Conservation (phyloP, 2,329 filamentous ascomycete genomes). For the Talaromyces pinophilus region DNA sequence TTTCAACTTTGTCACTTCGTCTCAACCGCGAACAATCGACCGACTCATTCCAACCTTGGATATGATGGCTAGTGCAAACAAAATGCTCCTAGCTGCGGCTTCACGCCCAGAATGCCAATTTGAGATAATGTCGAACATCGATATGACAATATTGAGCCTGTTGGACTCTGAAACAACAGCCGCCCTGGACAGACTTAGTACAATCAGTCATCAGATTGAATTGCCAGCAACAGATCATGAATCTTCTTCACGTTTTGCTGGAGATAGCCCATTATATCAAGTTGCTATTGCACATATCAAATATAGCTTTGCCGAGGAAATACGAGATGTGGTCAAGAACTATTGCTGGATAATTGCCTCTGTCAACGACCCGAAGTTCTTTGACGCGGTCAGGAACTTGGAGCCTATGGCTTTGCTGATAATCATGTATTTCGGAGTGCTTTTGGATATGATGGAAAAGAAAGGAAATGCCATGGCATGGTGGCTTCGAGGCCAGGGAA, state of each 20-base stretch:
- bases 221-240: not conserved
- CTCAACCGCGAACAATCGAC: not conserved
- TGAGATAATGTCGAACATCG: not conserved
- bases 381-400: not conserved
- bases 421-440: not conserved
- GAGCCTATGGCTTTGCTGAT: slow-evolving; percentile 15
- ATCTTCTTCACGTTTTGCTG: not conserved
- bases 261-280: not conserved
- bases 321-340: slow-evolving; percentile 2
- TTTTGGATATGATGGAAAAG: not conserved
- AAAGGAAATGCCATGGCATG: not conserved
- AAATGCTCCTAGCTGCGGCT: not conserved
- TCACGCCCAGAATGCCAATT: not conserved
- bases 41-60: slow-evolving; percentile 1
- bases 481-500: not conserved
- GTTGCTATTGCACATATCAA: slow-evolving; percentile 15
- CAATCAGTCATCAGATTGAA: slow-evolving; percentile 1
- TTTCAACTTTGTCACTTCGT: slow-evolving; percentile 7
- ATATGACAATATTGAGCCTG: not conserved
- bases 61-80: slow-evolving; percentile 8
- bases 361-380: not conserved
- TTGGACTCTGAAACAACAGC: not conserved
- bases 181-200: slow-evolving; percentile 10
- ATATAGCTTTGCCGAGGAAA: slow-evolving; percentile 15
- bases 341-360: slow-evolving; percentile 11